Percentiles rank a stretch among this genome's conserved stretches.
phyloP scores from a whole-genome alignment of 306 rosid genomes.

The Gastrolobium villosum region DNA sequence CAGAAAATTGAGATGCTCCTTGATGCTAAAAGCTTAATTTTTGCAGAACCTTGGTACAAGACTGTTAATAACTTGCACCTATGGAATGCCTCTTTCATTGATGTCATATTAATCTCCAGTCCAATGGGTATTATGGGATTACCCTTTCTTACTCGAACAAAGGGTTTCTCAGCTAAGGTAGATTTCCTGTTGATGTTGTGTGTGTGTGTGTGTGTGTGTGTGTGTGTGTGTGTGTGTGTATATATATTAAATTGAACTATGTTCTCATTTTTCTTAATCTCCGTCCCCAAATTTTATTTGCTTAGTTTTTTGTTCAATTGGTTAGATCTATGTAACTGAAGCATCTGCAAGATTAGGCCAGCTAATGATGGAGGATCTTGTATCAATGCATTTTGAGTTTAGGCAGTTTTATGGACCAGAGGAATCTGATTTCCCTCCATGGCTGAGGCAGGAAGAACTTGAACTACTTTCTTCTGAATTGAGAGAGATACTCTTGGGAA shows the following conservation, averaged over 20 bases:
- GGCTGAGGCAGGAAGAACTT: constrained; percentile 80
- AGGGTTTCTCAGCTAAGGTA: constrained; percentile 89
- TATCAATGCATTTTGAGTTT: constrained; percentile 79
- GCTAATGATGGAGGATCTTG: constrained; percentile 93
- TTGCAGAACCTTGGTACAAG: constrained; percentile 87
- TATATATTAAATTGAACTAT: not conserved
- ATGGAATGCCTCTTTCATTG: constrained; percentile 72
- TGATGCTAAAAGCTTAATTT: constrained; percentile 60
- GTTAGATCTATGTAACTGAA: constrained; percentile 81
- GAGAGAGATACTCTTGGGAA: constrained; percentile 73
- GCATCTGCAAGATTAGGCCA: constrained; percentile 81
- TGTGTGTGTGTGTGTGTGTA: too few species aligned
- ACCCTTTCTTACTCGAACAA: constrained; percentile 76
- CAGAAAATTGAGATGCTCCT: constrained; percentile 64
- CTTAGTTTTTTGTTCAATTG: constrained; percentile 45
- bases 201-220: too few species aligned
- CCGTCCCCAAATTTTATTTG: constrained; percentile 25
- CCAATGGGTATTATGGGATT: constrained; percentile 94
- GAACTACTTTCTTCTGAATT: constrained; percentile 64
- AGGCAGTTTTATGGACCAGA: constrained; percentile 81
- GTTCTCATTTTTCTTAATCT: not conserved
- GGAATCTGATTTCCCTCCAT: constrained; percentile 61
- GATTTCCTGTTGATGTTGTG: constrained; percentile 15
- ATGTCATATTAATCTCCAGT: constrained; percentile 79
- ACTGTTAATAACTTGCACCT: constrained; percentile 68